Conservation (phyloP, 768 basidiomycete genomes). For the Mycena albidolilacea region DNA sequence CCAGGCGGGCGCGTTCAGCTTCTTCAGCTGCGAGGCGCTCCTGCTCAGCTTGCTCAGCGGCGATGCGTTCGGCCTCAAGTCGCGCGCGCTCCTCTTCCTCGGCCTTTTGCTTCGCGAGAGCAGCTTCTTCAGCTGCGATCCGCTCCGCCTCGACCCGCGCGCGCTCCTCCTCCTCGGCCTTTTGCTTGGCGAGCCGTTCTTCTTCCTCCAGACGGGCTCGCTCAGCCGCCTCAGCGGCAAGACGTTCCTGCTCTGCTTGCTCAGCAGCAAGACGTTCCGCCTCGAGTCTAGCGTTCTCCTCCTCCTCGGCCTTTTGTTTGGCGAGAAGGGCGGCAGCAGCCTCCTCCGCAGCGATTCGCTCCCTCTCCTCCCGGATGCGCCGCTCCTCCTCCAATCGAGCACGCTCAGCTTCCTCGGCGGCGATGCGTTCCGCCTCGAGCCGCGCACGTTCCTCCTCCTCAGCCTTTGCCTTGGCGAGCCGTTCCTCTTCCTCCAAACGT, state of each 20-base stretch:
- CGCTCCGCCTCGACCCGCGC: not conserved
- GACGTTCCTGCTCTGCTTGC: not conserved
- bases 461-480: slow-evolving; percentile 14
- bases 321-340: not conserved
- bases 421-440: slow-evolving; percentile 11
- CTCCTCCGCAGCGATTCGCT: not conserved
- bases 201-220: not conserved
- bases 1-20: no score
- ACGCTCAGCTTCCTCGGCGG: slow-evolving; percentile 13
- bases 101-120: not conserved
- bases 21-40: slow-evolving; percentile 14
- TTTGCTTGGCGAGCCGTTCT: not conserved
- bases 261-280: not conserved
- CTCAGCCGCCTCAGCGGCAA: not conserved
- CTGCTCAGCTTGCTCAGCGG: slow-evolving; percentile 13
- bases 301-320: not conserved
- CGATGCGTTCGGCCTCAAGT: not conserved
- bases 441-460: slow-evolving; percentile 10
- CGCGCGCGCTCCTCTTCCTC: not conserved
- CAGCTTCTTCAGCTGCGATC: not conserved
- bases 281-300: not conserved
- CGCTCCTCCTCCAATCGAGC: slow-evolving; percentile 6
- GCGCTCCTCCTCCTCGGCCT: not conserved
- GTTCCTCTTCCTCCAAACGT: slow-evolving; percentile 7
- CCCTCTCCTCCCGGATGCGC: not conserved